Evolutionary conservation across 2,329 filamentous ascomycete genomes (phyloP).

Genomic region (Fusarium scirpi): DNA sequence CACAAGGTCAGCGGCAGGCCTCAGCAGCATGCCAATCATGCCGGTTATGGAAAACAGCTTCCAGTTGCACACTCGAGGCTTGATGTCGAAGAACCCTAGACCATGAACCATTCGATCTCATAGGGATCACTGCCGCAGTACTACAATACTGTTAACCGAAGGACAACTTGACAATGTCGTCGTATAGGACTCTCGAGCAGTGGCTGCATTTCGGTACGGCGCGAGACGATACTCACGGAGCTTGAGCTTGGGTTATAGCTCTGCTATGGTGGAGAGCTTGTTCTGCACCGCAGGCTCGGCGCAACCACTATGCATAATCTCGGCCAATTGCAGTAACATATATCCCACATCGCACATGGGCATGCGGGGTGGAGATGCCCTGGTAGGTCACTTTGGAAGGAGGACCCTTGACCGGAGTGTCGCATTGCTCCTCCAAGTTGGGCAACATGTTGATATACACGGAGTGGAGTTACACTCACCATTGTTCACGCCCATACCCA

Average conservation of each 20-base stretch:
- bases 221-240: constrained; percentile 19
- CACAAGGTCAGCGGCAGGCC: constrained; percentile 34
- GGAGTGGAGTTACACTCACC: constrained; percentile 35
- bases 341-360: constrained; percentile 23
- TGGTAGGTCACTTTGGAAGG: constrained; percentile 14
- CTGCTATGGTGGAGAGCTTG: constrained; percentile 27
- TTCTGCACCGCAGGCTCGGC: constrained; percentile 25
- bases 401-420: constrained; percentile 17
- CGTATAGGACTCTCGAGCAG: constrained; percentile 1
- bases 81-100: not conserved
- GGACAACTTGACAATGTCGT: constrained; percentile 1
- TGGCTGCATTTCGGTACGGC: constrained; percentile 33
- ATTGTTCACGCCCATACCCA: constrained; percentile 30
- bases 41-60: constrained; percentile 16
- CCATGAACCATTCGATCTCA: constrained; percentile 17
- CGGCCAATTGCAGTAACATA: constrained; percentile 34
- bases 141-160: constrained; percentile 4
- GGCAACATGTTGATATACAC: constrained; percentile 29
- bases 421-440: constrained; percentile 23
- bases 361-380: constrained; percentile 39
- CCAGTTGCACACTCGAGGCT: constrained; percentile 7
- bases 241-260: constrained; percentile 26
- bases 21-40: constrained; percentile 31
- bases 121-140: constrained; percentile 20
- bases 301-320: constrained; percentile 18